Evolutionary conservation across 306 rosid genomes (phyloP), one percentile per base, ranked within the genome.

Genomic region (Vigna nakashimae): DNA sequence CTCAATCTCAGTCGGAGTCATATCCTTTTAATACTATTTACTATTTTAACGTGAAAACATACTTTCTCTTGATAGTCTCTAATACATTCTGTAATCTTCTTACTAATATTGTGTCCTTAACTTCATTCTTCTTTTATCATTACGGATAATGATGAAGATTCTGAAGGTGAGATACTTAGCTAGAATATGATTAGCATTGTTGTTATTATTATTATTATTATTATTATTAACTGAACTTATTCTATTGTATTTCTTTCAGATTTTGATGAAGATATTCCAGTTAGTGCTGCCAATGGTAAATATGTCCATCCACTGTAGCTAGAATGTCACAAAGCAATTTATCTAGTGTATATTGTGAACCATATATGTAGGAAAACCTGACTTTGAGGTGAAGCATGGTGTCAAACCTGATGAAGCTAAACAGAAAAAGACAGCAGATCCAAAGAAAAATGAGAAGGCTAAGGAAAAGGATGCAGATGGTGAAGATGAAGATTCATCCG

Each of bases 211-310:
- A 13, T 60, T 14, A 15, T 59, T 13, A 14, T 15, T 60, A 30
- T 30, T 59, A 13, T 60, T 14, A 15, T 8, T 34, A 2, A 14
- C 66, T 60, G 18, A 15, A 59, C 43, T 28, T 60, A 28, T 14
- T 60, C 20, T 28, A 30, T 4, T 18, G n/a, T 34, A 22, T 62
- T 62, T 32, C 24, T 62, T 62, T 62, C 24, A 62, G 68, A 62
- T 62, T 32, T 62, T 62, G 68, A 16, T 32, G 68, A 62, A 62
- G 68, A 62, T 62, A 62, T 62, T 62, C 68, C 68, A 15, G 46
- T 62, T 32, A 62, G 45, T 62, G 68, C 24, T 62, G 45, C 24
- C 45, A 62, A 62, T 62, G 68, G 68, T 62, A 62, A 62, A 62
- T 32, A 32, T 62, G 45, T 62, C 46, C 46, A 32, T 62, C 24